These are phyloP conservation scores for Tylopilus felleus DNA, from an alignment of 768 basidiomycete species.

Conservation along the genomic window DNA sequence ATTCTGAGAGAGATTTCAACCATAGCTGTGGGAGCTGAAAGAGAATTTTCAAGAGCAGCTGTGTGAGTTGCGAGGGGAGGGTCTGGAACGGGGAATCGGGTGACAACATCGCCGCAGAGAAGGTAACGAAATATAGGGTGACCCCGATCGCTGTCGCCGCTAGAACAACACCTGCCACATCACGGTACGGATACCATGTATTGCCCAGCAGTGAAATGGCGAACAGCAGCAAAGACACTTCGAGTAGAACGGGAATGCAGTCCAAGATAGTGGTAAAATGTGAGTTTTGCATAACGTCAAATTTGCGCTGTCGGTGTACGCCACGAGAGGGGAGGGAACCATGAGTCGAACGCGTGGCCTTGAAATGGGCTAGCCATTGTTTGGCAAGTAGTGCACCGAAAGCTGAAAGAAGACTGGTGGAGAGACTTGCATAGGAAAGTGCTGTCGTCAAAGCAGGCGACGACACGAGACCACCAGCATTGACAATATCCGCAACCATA, in stretches of 20 bases:
- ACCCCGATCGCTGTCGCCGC: neutral
- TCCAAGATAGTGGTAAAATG: neutral
- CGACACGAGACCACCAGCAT: neutral
- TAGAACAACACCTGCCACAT: neutral
- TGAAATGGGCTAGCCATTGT: neutral
- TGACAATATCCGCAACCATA: neutral
- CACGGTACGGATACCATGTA: neutral
- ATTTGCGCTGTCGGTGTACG: neutral
- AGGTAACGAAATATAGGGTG: neutral
- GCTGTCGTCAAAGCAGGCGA: neutral
- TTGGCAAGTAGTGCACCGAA: neutral
- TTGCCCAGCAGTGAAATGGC: neutral
- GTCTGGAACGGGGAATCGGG: neutral
- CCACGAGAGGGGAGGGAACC: neutral
- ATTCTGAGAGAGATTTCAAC: too few relatives aligned
- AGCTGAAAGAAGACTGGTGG: neutral
- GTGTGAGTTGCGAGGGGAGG: neutral
- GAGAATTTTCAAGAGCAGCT: neutral
- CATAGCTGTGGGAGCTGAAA: neutral
- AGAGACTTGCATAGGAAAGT: neutral
- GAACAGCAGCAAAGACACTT: neutral
- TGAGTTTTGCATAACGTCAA: neutral
- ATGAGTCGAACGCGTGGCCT: neutral
- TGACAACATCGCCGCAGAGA: neutral
- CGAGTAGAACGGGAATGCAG: neutral